Evolutionary conservation across 495 filamentous ascomycete species (phyloP).

Genomic region (Parmelia sp.): DNA sequence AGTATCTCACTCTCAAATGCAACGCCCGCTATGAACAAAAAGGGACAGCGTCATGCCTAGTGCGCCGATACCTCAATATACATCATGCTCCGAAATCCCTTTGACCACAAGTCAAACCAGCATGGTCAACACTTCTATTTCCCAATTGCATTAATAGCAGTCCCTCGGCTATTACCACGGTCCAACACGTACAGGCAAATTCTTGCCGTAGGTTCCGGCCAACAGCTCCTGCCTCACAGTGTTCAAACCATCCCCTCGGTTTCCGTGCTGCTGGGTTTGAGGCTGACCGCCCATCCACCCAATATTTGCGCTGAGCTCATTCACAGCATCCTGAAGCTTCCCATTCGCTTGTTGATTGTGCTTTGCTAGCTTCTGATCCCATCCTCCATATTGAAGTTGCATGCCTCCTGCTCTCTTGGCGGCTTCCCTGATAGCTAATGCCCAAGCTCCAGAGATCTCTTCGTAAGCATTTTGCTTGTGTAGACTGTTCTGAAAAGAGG

Average conservation of each 20-base stretch:
- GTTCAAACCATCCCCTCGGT: slow-evolving; percentile 44
- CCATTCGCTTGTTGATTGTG: slow-evolving; percentile 86
- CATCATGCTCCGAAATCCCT: not conserved
- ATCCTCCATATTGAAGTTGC: slow-evolving; percentile 80
- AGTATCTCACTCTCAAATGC: not conserved
- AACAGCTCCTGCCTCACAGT: slow-evolving; percentile 76
- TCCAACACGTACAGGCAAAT: slow-evolving; percentile 63
- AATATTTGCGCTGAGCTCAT: slow-evolving; percentile 64
- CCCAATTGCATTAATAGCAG: not conserved
- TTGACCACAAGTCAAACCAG: not conserved
- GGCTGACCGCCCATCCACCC: slow-evolving; percentile 65
- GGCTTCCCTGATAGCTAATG: slow-evolving; percentile 83
- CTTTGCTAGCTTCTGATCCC: slow-evolving; percentile 82
- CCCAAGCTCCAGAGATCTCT: slow-evolving; percentile 90
- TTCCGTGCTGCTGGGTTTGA: slow-evolving; percentile 40
- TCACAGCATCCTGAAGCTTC: slow-evolving; percentile 71
- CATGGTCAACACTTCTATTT: not conserved
- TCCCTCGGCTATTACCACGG: slow-evolving; percentile 48
- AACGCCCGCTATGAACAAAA: slow-evolving; percentile 5
- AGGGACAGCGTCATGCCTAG: not conserved
- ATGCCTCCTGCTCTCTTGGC: slow-evolving; percentile 89
- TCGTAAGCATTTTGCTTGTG: slow-evolving; percentile 94
- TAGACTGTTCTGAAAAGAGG: slow-evolving; percentile 74
- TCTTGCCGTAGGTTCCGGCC: slow-evolving; percentile 67
- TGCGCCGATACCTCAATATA: slow-evolving; percentile 8